phyloP scores from a whole-genome alignment of 805 yeast genomes.

The Metschnikowia baotianmanensis region DNA sequence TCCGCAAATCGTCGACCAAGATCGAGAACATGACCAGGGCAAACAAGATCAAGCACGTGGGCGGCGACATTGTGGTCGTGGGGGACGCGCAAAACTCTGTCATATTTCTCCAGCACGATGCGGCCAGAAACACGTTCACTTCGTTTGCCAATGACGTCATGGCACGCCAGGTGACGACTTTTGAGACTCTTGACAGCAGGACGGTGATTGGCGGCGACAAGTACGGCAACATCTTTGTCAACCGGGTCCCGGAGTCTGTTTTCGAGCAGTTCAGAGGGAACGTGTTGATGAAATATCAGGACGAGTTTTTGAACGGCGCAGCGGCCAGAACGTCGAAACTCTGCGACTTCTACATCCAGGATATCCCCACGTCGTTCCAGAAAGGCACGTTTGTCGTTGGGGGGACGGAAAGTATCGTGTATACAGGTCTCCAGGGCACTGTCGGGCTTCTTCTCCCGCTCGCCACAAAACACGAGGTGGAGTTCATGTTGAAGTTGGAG shows the following conservation, averaged over 20 bases:
- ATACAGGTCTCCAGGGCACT: conserved; percentile 79
- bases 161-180: conserved; percentile 62
- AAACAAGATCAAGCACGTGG: conserved; percentile 50
- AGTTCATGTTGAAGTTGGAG: conserved; percentile 57
- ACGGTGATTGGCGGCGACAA: conserved; percentile 84
- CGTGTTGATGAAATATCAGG: conserved; percentile 27
- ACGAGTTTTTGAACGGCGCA: conserved; percentile 46
- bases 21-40: conserved; percentile 48
- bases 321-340: conserved; percentile 48
- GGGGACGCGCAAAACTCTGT: conserved; percentile 75
- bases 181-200: conserved; percentile 63
- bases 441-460: conserved; percentile 75
- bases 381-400: conserved; percentile 55
- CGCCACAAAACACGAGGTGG: conserved; percentile 56
- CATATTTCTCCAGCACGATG: conserved; percentile 52
- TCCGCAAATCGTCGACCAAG: conserved; percentile 57
- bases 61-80: conserved; percentile 54
- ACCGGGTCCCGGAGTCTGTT: conserved; percentile 55
- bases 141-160: conserved; percentile 69
- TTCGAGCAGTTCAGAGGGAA: conserved; percentile 53
- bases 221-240: conserved; percentile 74
- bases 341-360: conserved; percentile 66
- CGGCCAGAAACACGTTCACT: conserved; percentile 47
- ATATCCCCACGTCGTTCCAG: conserved; percentile 62
- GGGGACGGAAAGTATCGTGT: conserved; percentile 65